A percentile compares a stretch with the other conserved stretches of the same genome.
phyloP scores from a whole-genome alignment of 2,329 filamentous ascomycete genomes.

The Colletotrichum aenigma region DNA sequence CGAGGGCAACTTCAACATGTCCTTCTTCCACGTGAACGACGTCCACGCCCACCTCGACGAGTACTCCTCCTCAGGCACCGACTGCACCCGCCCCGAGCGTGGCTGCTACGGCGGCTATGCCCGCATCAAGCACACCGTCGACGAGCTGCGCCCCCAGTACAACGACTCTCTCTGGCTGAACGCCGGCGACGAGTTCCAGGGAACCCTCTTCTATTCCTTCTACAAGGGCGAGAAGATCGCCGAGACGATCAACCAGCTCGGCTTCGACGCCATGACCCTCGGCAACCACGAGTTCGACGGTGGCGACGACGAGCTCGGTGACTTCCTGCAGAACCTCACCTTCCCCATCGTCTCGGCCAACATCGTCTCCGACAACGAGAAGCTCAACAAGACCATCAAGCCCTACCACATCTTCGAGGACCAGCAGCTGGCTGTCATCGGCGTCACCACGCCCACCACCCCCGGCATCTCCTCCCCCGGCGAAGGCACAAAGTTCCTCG shows the following conservation, averaged over 20 bases:
- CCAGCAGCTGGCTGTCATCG: conserved; percentile 66
- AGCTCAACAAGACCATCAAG: conserved; percentile 67
- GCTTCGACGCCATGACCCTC: conserved; percentile 71
- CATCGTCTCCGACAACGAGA: conserved; percentile 62
- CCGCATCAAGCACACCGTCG: conserved; percentile 64
- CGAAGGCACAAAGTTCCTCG: conserved; percentile 60
- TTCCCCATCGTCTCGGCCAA: conserved; percentile 70
- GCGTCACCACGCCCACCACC: conserved; percentile 66
- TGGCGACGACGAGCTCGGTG: conserved; percentile 65
- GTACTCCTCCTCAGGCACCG: conserved; percentile 64
- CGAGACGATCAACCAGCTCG: conserved; percentile 66
- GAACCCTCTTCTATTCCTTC: conserved; percentile 70
- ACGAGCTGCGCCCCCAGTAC: conserved; percentile 59
- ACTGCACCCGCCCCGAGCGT: conserved; percentile 59
- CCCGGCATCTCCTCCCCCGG: conserved; percentile 63
- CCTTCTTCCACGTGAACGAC: conserved; percentile 74
- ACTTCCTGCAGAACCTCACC: conserved; percentile 66
- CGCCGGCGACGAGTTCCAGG: conserved; percentile 73
- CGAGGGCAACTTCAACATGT: conserved; percentile 58
- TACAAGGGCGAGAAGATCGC: conserved; percentile 73
- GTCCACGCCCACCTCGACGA: conserved; percentile 71
- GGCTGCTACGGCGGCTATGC: conserved; percentile 71
- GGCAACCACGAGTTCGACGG: conserved; percentile 73
- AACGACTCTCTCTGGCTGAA: conserved; percentile 69
- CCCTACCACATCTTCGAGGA: conserved; percentile 68